These are phyloP conservation scores for Solanum hybrid DNA, from an alignment of 305 asterid genomes.

Conservation along the genomic window DNA sequence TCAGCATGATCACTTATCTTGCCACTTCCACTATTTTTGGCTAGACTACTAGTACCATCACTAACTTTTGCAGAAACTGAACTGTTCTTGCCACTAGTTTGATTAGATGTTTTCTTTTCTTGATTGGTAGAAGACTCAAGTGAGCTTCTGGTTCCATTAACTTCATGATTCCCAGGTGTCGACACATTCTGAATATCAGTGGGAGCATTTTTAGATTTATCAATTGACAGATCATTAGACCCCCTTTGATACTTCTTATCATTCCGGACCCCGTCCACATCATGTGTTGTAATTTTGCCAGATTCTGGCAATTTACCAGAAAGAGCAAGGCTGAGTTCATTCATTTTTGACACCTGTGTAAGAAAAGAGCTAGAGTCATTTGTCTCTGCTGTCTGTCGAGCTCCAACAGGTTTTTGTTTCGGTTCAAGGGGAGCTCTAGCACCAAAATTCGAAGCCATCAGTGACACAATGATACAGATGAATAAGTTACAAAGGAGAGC, in stretches of 20 bases:
- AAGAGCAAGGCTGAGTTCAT: constrained; percentile 20
- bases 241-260: constrained; percentile 14
- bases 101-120: constrained; percentile 40
- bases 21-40: constrained; percentile 33
- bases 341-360: constrained; percentile 21
- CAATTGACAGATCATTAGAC: constrained; percentile 18
- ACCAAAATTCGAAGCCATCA: constrained; percentile 21
- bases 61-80: constrained; percentile 45
- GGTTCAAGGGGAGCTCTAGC: background rate
- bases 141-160: constrained; percentile 24
- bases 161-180: constrained; percentile 21
- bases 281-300: constrained; percentile 5
- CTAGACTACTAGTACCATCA: constrained; percentile 29
- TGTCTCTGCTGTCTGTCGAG: constrained; percentile 25
- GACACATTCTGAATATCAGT: constrained; percentile 31
- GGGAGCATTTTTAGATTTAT: constrained; percentile 26
- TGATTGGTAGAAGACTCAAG: constrained; percentile 21
- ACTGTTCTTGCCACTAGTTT: constrained; percentile 41
- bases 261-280: constrained; percentile 9
- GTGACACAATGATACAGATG: background rate
- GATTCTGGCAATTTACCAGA: constrained; percentile 23
- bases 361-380: constrained; percentile 27
- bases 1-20: constrained; percentile 30
- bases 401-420: constrained; percentile 19
- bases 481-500: constrained; percentile 17